These are phyloP conservation scores for Cordia subcordata DNA, from an alignment of 257 asterid genomes.

Conservation along the genomic window DNA sequence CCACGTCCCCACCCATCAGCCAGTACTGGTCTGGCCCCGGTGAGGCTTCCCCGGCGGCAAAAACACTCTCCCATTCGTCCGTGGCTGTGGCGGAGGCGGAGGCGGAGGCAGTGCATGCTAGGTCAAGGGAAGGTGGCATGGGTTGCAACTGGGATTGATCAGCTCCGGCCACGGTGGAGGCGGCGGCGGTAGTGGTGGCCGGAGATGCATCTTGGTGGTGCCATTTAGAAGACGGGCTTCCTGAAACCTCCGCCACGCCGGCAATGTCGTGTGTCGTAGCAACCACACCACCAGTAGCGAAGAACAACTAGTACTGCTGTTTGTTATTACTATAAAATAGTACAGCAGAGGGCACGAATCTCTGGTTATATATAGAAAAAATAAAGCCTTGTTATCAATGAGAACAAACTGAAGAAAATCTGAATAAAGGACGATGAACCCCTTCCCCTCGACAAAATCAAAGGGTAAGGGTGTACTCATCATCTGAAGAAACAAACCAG, in stretches of 20 bases:
- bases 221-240: slow-evolving; percentile 71
- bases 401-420: not conserved
- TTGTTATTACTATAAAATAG: too few relatives aligned
- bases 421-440: slow-evolving; percentile 48
- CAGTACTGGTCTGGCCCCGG: slow-evolving; percentile 77
- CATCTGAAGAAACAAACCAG: slow-evolving; percentile 45
- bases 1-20: slow-evolving; percentile 88
- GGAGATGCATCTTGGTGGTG: slow-evolving; percentile 72
- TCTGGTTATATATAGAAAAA: not conserved
- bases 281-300: slow-evolving; percentile 49
- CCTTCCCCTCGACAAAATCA: slow-evolving; percentile 87
- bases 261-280: slow-evolving; percentile 62
- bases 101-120: slow-evolving; percentile 23
- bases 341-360: too few relatives aligned
- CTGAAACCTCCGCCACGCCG: slow-evolving; percentile 83
- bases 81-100: slow-evolving; percentile 26
- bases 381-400: not conserved
- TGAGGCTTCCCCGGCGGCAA: slow-evolving; percentile 57
- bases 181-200: slow-evolving; percentile 70
- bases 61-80: slow-evolving; percentile 90
- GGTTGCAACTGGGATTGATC: slow-evolving; percentile 53
- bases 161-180: slow-evolving; percentile 67
- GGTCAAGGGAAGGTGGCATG: slow-evolving; percentile 54
- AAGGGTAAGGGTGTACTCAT: slow-evolving; percentile 98
- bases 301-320: not conserved